Base-by-base conservation (phyloP, 495 filamentous ascomycete genomes). In the Talaromyces ruber region DNA sequence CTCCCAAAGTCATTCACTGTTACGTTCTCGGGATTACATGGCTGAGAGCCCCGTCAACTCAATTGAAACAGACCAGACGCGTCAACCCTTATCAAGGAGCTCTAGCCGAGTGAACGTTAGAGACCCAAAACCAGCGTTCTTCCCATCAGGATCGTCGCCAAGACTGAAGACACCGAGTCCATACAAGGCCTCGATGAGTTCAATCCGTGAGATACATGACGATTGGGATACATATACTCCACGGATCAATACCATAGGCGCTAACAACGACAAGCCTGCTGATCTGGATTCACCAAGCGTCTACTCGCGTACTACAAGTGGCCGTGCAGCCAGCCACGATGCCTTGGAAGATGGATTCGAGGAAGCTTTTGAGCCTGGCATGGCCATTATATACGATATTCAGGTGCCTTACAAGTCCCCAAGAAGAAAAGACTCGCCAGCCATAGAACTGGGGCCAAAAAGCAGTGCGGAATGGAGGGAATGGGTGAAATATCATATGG, bases 301-400 rank as follows among this genome's bases (percentile, higher is more conserved):
- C 2, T 86, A 86, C 71, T 86, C 83, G 14, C 74, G 82, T 63
- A 79, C 78, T 8, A 81, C 79, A 28, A 76, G 76, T 60, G 82
- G 78, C 24, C 64, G 76, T 28, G 75, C 77, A 5, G 74, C 74
- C 7, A 62, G 50, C 4, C 61, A 60, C 0, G 68, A 70, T 37
- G 55, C 63, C n/a, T 16, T 64, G 54, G 45, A 60, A 28, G 26
- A 28, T 28, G 66, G 32, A 62, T 54, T 21, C 3, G 52, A 65
- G 52, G 55, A 26, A 2, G 50, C 67, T 43, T 64, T 64, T 22
- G 74, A 75, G 43, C 69, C 70, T 24, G 77, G 75, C 51, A 74
- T 69, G 28, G 81, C 79, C 3, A 80, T 77, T 9, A 81, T 81
- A 16, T 76, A 75, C 56, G 69, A 76, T 14, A 69, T 72, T 21